Evolutionary conservation across 345 rosid genomes (phyloP).

Genomic region (Triadica sebifera): DNA sequence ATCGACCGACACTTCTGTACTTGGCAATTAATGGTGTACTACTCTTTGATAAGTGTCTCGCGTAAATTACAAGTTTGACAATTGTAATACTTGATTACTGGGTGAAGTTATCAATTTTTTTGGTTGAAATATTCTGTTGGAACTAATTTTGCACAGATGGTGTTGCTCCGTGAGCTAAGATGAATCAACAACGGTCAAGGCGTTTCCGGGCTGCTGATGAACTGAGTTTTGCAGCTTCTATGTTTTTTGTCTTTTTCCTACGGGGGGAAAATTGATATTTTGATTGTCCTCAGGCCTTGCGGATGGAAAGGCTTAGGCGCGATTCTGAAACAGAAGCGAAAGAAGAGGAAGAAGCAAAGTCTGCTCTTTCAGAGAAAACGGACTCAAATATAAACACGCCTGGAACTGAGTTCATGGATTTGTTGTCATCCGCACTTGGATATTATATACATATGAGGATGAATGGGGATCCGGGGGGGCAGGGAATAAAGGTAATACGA

Average conservation of each 20-base stretch:
- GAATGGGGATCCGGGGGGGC: slow-evolving; percentile 31
- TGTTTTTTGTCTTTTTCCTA: background rate
- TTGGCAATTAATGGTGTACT: slow-evolving; percentile 21
- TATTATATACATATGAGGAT: slow-evolving; percentile 32
- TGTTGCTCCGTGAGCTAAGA: slow-evolving; percentile 40
- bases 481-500: slow-evolving; percentile 27
- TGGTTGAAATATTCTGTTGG: background rate
- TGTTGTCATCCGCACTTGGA: slow-evolving; percentile 31
- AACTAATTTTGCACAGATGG: slow-evolving; percentile 23
- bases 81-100: background rate
- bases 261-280: background rate
- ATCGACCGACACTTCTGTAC: slow-evolving; percentile 34
- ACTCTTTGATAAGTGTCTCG: background rate
- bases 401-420: slow-evolving; percentile 40
- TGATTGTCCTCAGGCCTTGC: slow-evolving; percentile 3
- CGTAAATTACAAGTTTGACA: too few relatives aligned
- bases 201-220: slow-evolving; percentile 33
- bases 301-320: background rate
- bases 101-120: background rate
- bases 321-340: background rate
- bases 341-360: background rate
- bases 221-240: background rate
- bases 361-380: background rate
- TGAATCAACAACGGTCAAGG: slow-evolving; percentile 37
- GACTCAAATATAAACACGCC: slow-evolving; percentile 43